A percentile compares a stretch with the other conserved stretches of the same genome.
These are phyloP conservation scores for Citrus glauca DNA, from an alignment of 345 rosid genomes.

Conservation along the genomic window DNA sequence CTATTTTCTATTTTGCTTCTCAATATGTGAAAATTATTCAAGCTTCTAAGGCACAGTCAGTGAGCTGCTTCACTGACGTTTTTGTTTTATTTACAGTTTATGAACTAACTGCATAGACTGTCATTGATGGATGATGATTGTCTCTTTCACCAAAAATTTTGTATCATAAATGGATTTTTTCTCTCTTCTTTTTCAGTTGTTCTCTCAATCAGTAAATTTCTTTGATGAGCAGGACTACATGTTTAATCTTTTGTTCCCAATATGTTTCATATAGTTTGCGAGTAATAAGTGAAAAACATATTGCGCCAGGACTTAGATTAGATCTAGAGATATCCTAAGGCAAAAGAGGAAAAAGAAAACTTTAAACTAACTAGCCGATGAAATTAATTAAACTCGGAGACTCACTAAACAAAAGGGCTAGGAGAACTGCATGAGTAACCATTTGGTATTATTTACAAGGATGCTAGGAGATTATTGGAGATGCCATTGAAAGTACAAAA, in stretches of 20 bases:
- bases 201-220: background rate
- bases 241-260: background rate
- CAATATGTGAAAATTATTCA: no score
- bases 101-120: background rate
- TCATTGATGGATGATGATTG: background rate
- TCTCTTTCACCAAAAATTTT: slow-evolving; percentile 2
- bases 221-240: background rate
- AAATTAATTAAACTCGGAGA: no score
- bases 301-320: no score
- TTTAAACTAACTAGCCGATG: background rate
- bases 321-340: no score
- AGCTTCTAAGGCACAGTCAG: no score
- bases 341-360: no score
- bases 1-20: background rate
- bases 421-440: no score
- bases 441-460: no score
- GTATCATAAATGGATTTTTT: background rate
- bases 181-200: background rate
- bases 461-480: no score
- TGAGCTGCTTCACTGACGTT: no score
- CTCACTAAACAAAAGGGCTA: no score
- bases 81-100: background rate
- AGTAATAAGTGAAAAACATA: background rate
- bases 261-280: background rate
- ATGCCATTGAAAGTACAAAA: no score